Conservation (phyloP, 2,329 filamentous ascomycete genomes). For the Beauveria brongniartii region DNA sequence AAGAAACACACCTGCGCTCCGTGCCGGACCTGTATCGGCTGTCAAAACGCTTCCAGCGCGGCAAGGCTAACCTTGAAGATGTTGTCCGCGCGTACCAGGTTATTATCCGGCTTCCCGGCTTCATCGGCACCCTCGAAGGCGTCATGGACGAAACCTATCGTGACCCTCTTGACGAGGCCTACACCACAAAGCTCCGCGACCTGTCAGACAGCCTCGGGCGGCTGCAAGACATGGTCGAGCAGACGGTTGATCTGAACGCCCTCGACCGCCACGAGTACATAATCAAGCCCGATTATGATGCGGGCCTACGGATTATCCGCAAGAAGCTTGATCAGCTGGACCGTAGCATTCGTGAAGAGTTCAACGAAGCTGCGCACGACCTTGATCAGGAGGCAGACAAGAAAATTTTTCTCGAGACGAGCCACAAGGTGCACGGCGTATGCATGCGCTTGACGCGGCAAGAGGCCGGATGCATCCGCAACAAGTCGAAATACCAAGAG, state of each 20-base stretch:
- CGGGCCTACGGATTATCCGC: constrained; percentile 76
- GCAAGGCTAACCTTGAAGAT: constrained; percentile 85
- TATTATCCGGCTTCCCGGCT: constrained; percentile 80
- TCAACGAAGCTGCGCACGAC: constrained; percentile 66
- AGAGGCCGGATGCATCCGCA: constrained; percentile 87
- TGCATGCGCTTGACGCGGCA: constrained; percentile 89
- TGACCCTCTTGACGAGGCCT: constrained; percentile 75
- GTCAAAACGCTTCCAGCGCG: constrained; percentile 89
- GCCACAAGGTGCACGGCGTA: constrained; percentile 92
- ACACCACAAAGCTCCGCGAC: constrained; percentile 73
- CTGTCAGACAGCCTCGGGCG: constrained; percentile 73
- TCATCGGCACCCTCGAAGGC: constrained; percentile 79
- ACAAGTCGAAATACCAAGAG: constrained; percentile 83
- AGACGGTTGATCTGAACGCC: constrained; percentile 90
- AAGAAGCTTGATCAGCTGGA: constrained; percentile 83
- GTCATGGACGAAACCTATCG: constrained; percentile 95
- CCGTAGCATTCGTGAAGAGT: constrained; percentile 76
- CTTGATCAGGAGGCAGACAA: constrained; percentile 91
- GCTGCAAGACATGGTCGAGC: constrained; percentile 96
- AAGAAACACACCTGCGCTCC: constrained; percentile 87
- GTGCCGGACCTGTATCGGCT: constrained; percentile 92
- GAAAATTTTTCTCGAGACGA: constrained; percentile 88
- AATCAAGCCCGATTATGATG: constrained; percentile 97
- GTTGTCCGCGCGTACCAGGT: constrained; percentile 95
- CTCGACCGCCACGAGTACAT: constrained; percentile 97